Percentiles rank a stretch among this genome's conserved stretches.
These are phyloP conservation scores for Sporothrix protearum DNA, from an alignment of 2,329 filamentous ascomycete genomes.

Conservation along the genomic window DNA sequence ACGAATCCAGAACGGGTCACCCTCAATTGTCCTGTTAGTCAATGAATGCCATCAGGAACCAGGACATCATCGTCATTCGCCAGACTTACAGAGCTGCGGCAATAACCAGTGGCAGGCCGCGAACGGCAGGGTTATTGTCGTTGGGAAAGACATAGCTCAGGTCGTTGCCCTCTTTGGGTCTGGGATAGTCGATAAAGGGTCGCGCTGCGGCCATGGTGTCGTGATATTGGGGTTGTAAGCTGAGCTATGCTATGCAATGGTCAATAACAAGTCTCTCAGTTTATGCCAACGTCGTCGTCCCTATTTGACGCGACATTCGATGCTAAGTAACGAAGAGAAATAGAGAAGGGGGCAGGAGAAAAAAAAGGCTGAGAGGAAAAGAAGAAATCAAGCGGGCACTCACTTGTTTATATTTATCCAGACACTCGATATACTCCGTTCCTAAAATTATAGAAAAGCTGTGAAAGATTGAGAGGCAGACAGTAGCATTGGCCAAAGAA, in stretches of 20 bases:
- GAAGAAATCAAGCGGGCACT: not conserved
- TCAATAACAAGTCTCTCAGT: not conserved
- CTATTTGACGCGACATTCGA: not conserved
- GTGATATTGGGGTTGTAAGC: not conserved
- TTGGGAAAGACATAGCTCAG: conserved; percentile 36
- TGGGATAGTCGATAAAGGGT: conserved; percentile 45
- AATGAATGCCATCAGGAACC: not conserved
- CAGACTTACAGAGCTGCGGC: conserved; percentile 38
- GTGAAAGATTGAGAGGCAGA: not conserved
- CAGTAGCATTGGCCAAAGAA: not conserved
- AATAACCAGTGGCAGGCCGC: conserved; percentile 61
- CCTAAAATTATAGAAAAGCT: not conserved
- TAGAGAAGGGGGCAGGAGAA: not conserved
- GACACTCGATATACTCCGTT: not conserved
- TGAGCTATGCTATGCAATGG: not conserved
- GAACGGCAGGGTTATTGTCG: conserved; percentile 66
- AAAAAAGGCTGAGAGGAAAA: not conserved
- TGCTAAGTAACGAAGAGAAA: not conserved
- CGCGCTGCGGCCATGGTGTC: conserved; percentile 21
- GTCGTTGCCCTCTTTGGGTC: conserved; percentile 39
- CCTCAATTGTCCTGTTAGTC: conserved; percentile 38
- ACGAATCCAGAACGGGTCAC: conserved; percentile 58
- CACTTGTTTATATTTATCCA: not conserved
- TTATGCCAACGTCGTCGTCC: too few species aligned
- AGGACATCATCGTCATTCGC: too few species aligned